Evolutionary conservation across 768 basidiomycete species (phyloP), one percentile per base, ranked within the genome.

Genomic region (Filobasidium wieringae): DNA sequence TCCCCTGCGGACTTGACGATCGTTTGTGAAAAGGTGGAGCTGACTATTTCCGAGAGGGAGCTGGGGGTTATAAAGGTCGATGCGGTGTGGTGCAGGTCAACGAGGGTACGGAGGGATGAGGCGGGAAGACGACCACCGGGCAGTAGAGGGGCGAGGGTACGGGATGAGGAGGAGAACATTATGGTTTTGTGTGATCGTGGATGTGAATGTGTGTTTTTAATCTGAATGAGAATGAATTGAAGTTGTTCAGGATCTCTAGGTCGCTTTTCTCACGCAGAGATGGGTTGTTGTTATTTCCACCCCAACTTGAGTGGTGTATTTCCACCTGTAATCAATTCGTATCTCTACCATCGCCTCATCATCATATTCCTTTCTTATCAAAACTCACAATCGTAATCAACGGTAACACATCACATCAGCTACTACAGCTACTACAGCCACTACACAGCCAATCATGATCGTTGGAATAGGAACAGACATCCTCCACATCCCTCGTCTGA

Each of bases 71-170:
- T 53, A 64, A 69, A 72, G 17, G 66, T 63, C 2, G 66, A 55
- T 4, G 71, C 62, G 27, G 62, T 53, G 57, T 72, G 71, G 39
- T 72, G 68, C 0, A 72, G 62, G 12, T 63, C 58, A 30, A 72
- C 64, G 37, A 72, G 65, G 7, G 55, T 62, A 17, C 68, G 64
- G 24, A 67, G 65, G 15, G 59, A 50, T 14, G 52, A 51, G 8
- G 62, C 29, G 15, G 64, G 51, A 1, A 68, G 60, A 32, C 50
- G 45, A 22, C 62, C 62, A 15, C 49, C 55, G 53, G 29, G 45
- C n/a, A 51, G 55, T 17, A 32, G 49, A 11, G 27, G 59, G n/a
- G n/a, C n/a, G n/a, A n/a, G n/a, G 55, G 31, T 55, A 40, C n/a
- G 36, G 53, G 15, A 51, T 40, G 30, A 34, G 37, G 24, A 17